Conservation (phyloP, 2,329 filamentous ascomycete genomes). For the Knufia fluminis region DNA sequence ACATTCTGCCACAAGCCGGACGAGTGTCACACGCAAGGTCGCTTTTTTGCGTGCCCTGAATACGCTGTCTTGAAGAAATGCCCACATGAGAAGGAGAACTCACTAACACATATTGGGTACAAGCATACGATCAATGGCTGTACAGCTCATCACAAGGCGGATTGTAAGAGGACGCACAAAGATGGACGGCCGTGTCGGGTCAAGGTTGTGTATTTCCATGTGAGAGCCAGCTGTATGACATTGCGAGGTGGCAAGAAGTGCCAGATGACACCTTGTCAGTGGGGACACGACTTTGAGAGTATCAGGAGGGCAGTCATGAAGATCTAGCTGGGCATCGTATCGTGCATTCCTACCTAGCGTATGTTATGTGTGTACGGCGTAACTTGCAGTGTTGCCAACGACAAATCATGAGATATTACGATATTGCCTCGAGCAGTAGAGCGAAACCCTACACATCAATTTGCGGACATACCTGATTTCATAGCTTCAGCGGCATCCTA, state of each 20-base stretch:
- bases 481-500: too few species aligned
- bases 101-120: background rate
- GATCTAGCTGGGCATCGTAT: background rate
- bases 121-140: constrained; percentile 1
- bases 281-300: background rate
- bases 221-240: background rate
- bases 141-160: background rate
- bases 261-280: background rate
- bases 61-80: constrained; percentile 2
- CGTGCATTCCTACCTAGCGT: too few species aligned
- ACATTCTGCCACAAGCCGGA: background rate
- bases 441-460: too few species aligned
- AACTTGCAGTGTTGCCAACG: too few species aligned
- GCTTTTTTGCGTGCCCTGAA: constrained; percentile 1
- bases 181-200: constrained; percentile 5
- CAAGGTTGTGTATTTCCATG: constrained; percentile 2
- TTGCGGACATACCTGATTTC: too few species aligned
- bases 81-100: background rate
- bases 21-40: background rate
- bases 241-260: background rate
- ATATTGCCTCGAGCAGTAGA: too few species aligned
- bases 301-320: background rate
- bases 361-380: too few species aligned
- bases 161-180: background rate
- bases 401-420: too few species aligned